Evolutionary conservation across 176 grass and related monocot genomes (phyloP).

Genomic region (Tuctoria greenei): DNA sequence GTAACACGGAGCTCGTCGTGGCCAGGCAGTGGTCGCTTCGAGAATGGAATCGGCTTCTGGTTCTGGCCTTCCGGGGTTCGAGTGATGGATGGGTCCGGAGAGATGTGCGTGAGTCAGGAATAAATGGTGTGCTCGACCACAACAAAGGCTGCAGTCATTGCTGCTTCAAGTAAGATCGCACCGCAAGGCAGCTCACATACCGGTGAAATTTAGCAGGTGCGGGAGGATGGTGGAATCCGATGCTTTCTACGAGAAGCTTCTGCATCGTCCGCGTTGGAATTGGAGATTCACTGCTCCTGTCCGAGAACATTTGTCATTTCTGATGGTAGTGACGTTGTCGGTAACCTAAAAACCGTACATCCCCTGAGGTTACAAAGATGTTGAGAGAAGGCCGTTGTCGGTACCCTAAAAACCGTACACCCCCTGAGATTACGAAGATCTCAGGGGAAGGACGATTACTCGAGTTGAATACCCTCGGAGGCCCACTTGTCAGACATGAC

Average conservation of each 20-base stretch:
- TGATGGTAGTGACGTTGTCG: no score
- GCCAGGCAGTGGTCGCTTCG: background rate
- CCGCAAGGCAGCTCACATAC: background rate
- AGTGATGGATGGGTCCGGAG: no score
- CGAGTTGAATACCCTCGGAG: no score
- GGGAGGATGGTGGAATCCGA: background rate
- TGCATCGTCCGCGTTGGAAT: background rate
- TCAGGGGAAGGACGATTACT: no score
- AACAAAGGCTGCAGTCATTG: background rate
- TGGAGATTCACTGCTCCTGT: background rate
- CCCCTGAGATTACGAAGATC: no score
- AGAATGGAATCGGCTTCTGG: background rate
- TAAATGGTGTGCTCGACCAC: background rate
- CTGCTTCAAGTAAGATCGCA: background rate
- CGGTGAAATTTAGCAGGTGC: no score
- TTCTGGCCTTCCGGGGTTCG: no score
- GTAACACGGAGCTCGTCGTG: background rate
- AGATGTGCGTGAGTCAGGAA: background rate
- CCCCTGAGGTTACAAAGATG: no score
- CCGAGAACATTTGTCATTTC: background rate
- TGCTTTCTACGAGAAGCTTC: background rate
- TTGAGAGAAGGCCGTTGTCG: no score
- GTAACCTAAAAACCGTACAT: no score
- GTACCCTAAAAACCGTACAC: no score
- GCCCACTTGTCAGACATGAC: no score